Percentiles rank a stretch among this genome's conserved stretches.
phyloP scores from a whole-genome alignment of 2,329 filamentous ascomycete species.

The Claviceps maximensis region DNA sequence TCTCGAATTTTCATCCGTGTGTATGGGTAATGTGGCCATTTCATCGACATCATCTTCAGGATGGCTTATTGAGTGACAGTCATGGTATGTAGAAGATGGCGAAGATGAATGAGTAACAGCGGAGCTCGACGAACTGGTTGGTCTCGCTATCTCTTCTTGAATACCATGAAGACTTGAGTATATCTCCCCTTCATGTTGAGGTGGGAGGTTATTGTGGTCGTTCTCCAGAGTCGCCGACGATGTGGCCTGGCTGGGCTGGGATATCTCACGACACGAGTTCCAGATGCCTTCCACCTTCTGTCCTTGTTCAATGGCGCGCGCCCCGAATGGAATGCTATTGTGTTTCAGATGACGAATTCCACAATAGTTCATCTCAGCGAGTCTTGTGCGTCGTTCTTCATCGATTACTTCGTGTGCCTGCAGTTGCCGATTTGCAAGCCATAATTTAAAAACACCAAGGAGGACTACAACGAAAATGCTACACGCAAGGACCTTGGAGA shows the following conservation, averaged over 20 bases:
- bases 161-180: not conserved
- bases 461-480: conserved; percentile 59
- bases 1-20: not conserved
- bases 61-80: not conserved
- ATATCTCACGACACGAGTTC: conserved; percentile 43
- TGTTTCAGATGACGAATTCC: conserved; percentile 27
- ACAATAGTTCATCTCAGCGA: conserved; percentile 40
- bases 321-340: conserved; percentile 69
- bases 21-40: not conserved
- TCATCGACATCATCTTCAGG: not conserved
- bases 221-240: conserved; percentile 14
- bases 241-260: conserved; percentile 14
- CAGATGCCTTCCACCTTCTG: conserved; percentile 78
- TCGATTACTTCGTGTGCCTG: conserved; percentile 50
- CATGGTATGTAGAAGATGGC: not conserved
- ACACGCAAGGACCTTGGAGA: conserved; percentile 52
- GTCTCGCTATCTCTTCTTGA: not conserved
- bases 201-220: not conserved
- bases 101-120: not conserved
- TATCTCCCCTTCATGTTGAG: not conserved
- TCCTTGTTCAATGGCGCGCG: conserved; percentile 72
- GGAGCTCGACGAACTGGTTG: not conserved
- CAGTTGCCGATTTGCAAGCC: conserved; percentile 42
- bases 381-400: conserved; percentile 46
- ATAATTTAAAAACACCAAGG: conserved; percentile 54